Conservation (phyloP, 495 filamentous ascomycete species). For the Mytilinidion resinicola region DNA sequence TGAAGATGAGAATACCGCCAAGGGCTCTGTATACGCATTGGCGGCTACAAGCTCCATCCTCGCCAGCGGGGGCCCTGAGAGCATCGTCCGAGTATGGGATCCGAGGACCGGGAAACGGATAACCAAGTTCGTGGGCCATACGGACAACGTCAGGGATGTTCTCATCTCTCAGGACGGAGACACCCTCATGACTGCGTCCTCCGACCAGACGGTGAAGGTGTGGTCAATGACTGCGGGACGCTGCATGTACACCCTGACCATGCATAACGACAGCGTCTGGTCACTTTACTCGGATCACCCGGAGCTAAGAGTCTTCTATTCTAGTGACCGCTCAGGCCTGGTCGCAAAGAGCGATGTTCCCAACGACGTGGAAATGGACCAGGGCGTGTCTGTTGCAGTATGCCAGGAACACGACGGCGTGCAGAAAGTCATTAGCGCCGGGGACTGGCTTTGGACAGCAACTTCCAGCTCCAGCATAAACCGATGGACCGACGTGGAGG, state of each 20-base stretch:
- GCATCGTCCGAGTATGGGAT: slow-evolving; percentile 90
- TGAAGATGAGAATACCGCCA: slow-evolving; percentile 71
- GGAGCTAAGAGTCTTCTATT: slow-evolving; percentile 82
- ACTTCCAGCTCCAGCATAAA: slow-evolving; percentile 93
- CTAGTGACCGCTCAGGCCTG: slow-evolving; percentile 81
- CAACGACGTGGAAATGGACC: slow-evolving; percentile 70
- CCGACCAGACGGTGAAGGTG: slow-evolving; percentile 93
- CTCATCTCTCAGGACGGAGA: slow-evolving; percentile 82
- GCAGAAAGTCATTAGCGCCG: slow-evolving; percentile 72
- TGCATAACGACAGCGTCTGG: slow-evolving; percentile 99
- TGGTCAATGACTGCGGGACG: slow-evolving; percentile 93
- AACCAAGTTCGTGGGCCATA: slow-evolving; percentile 97
- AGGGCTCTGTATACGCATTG: slow-evolving; percentile 92
- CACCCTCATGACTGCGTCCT: slow-evolving; percentile 88
- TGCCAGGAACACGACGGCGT: slow-evolving; percentile 89
- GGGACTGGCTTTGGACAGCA: slow-evolving; percentile 86
- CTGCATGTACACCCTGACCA: slow-evolving; percentile 95
- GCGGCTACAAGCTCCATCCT: slow-evolving; percentile 67
- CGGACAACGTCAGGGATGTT: slow-evolving; percentile 87
- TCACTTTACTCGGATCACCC: slow-evolving; percentile 87
- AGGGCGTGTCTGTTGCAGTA: slow-evolving; percentile 80
- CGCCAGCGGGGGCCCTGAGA: slow-evolving; percentile 91
- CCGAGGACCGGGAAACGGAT: slow-evolving; percentile 80
- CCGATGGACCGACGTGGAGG: slow-evolving; percentile 85
- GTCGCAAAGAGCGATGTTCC: slow-evolving; percentile 91